phyloP scores from a whole-genome alignment of 495 filamentous ascomycete genomes.

The Aspergillus sclerotiicarbonarius region DNA sequence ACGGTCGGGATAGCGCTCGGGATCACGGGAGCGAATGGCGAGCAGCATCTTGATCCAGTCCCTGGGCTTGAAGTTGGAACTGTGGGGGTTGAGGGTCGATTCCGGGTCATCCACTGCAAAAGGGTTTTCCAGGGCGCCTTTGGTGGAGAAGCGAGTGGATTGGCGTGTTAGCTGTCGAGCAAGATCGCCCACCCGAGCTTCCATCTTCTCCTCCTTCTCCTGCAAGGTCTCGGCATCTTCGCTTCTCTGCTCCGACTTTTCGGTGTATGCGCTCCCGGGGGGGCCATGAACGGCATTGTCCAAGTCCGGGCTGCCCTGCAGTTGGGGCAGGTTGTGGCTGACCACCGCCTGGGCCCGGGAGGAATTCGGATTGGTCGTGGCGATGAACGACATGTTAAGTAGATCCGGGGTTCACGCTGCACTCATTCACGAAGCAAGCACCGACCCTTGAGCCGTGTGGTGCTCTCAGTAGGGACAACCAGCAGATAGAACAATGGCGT shows the following conservation, averaged over 20 bases:
- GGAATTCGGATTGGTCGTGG: constrained; percentile 13
- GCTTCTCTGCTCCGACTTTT: constrained; percentile 11
- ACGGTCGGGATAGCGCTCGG: constrained; percentile 20
- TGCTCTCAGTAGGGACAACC: too few species aligned
- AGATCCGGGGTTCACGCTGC: not conserved
- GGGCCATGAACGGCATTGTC: not conserved
- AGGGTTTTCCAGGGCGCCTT: constrained; percentile 19
- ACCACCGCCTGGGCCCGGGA: constrained; percentile 19
- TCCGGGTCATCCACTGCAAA: constrained; percentile 20
- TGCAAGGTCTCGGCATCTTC: constrained; percentile 21
- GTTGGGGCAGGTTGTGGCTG: constrained; percentile 17
- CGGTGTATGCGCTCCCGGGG: not conserved
- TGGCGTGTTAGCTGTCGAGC: constrained; percentile 22
- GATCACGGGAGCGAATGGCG: constrained; percentile 21
- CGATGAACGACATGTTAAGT: constrained; percentile 17
- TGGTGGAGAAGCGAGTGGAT: constrained; percentile 19
- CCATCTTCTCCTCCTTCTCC: constrained; percentile 12
- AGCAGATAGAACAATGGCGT: not conserved
- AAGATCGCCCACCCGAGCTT: constrained; percentile 15
- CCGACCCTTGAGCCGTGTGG: not conserved
- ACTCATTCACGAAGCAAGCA: not conserved
- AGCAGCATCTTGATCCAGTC: constrained; percentile 33
- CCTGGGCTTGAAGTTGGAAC: constrained; percentile 24
- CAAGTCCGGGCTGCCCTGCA: not conserved
- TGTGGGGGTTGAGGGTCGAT: constrained; percentile 27